phyloP scores from a whole-genome alignment of 176 grass and related monocot species.

The Phragmites australis region DNA sequence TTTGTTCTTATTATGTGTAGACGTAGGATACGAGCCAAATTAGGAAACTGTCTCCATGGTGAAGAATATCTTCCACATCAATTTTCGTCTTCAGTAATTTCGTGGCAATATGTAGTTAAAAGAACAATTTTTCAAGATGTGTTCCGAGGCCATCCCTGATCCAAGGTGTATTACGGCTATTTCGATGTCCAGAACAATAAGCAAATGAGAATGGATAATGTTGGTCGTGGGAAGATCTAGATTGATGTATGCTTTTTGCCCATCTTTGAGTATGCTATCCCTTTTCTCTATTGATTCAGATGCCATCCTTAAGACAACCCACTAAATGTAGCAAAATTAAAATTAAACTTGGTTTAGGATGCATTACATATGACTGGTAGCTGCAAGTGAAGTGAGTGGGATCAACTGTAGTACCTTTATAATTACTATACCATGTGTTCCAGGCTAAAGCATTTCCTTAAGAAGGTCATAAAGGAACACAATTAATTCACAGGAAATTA shows the following conservation, averaged over 20 bases:
- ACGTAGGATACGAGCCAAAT: too few relatives aligned
- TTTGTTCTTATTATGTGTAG: too few relatives aligned
- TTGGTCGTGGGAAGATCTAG: background rate
- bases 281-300: background rate
- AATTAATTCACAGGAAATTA: background rate
- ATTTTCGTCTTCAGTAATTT: too few relatives aligned
- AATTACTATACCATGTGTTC: too few relatives aligned
- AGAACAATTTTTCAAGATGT: too few relatives aligned
- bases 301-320: background rate
- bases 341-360: too few relatives aligned
- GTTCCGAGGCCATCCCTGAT: too few relatives aligned
- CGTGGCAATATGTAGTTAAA: too few relatives aligned
- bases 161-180: background rate
- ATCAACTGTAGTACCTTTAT: background rate
- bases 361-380: background rate
- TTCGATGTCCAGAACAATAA: background rate
- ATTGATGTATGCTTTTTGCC: background rate
- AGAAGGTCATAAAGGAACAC: background rate
- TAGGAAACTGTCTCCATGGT: too few relatives aligned
- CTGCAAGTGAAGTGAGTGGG: background rate
- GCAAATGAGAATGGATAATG: too few relatives aligned
- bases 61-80: too few relatives aligned
- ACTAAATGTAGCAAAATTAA: background rate
- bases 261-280: background rate
- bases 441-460: background rate